These are phyloP conservation scores for Spirogloea muscicola DNA, from an alignment of 139 green algal genomes.

Conservation along the genomic window DNA sequence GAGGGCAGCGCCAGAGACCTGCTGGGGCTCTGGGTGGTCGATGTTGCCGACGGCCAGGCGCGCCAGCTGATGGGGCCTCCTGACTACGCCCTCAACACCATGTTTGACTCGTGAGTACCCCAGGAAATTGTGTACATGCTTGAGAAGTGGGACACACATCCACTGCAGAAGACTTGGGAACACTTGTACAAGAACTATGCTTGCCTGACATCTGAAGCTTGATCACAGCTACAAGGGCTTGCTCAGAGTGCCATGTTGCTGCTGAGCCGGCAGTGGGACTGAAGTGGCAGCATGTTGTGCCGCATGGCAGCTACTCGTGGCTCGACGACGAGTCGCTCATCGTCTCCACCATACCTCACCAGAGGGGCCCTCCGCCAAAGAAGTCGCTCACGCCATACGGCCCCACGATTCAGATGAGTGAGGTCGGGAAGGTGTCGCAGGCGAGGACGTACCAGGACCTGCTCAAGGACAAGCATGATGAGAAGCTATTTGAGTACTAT, in stretches of 20 bases:
- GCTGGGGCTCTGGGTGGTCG: constrained; percentile 84
- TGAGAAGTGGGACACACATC: neutral
- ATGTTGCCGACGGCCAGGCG: constrained; percentile 62
- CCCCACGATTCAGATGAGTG: constrained; percentile 72
- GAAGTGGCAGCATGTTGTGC: no score
- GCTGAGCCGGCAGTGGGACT: no score
- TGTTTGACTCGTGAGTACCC: constrained; percentile 49
- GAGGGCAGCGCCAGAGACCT: neutral
- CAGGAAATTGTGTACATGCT: neutral
- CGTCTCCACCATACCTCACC: constrained; percentile 56
- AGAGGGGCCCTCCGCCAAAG: constrained; percentile 32
- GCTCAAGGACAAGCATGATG: constrained; percentile 83
- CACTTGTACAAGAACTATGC: no score
- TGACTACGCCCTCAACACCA: constrained; percentile 29
- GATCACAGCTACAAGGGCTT: no score
- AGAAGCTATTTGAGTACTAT: constrained; percentile 87
- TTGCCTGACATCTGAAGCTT: no score
- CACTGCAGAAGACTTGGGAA: no score
- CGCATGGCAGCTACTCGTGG: constrained; percentile 50
- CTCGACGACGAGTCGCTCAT: constrained; percentile 77
- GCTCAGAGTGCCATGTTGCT: no score
- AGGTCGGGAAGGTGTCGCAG: constrained; percentile 60
- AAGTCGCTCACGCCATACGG: constrained; percentile 55
- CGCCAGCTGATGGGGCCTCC: constrained; percentile 50
- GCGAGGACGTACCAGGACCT: constrained; percentile 89